Base-by-base conservation (phyloP, 75 land plant genomes). In the Sequoiadendron giganteum region DNA sequence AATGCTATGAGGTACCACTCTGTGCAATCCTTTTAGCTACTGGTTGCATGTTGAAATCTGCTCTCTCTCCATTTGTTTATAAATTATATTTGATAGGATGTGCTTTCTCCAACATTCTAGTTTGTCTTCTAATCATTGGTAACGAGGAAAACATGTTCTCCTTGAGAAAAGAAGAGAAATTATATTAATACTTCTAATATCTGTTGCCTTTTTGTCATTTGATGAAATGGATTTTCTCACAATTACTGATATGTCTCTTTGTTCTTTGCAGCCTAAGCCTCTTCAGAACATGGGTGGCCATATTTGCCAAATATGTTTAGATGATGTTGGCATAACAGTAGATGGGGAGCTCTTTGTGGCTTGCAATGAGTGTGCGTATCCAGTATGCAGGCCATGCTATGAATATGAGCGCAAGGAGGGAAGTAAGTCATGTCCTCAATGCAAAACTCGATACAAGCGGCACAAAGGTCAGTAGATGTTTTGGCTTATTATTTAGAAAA, bases 321-420 rank as follows among this genome's bases (percentile, higher is more conserved):
- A 95, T 81, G 91, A 85, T 65, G 96, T 95, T 10, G 97, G 97
- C 49, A 88, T 79, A 40, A 90, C 93, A 30, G 86, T 45, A 36
- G 96, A 94, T 52, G 93, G 95, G 0, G 95, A 93, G 56, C 91
- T 93, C 28, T 95, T 95, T 81, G 92, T 93, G 65, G 97, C 97
- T 68, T 95, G 97, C 87, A 89, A 94, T 83, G 94, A 92, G 36
- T 95, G 97, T 90, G 92, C 93, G 52, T 95, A 94, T 83, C 97
- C 97, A 9, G 94, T 95, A 7, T 95, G 97, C 87, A 91, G 97
- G 78, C 97, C 97, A 13, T 95, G 97, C 92, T 95, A 95, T 87
- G 96, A 94, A 88, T 95, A 95, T 86, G 97, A 95, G 92, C 89
- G 97, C 78, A 94, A 94, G 79, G 96, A 95, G 86, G 97, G 97